Percentiles rank a stretch among this genome's conserved stretches.
Conservation (phyloP, 257 asterid genomes). For the Paraleonurus japonicus region DNA sequence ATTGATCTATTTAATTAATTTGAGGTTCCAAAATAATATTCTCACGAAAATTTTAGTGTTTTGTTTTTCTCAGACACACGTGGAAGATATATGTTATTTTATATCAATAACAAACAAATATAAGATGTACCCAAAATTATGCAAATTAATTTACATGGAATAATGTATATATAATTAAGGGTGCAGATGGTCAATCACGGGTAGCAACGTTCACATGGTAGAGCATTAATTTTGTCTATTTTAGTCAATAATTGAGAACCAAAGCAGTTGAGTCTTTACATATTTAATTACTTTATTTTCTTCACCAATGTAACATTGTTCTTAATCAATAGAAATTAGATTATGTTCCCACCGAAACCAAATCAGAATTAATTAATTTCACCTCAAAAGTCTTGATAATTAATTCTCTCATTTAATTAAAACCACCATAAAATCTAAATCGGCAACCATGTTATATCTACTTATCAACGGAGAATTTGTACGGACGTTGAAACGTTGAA, state of each 20-base stretch:
- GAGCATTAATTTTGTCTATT: neutral
- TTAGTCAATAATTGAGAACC: neutral
- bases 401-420: constrained; percentile 2
- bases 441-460: neutral
- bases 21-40: neutral
- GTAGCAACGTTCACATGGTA: constrained; percentile 5
- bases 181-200: neutral
- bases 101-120: neutral
- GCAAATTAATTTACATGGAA: neutral
- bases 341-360: neutral
- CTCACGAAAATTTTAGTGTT: neutral
- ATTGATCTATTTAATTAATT: no score
- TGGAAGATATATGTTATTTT: neutral
- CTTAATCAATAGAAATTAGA: neutral
- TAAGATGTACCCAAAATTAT: neutral
- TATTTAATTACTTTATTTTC: neutral
- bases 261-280: neutral
- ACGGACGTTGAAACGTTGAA: neutral
- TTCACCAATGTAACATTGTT: neutral
- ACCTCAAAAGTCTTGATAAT: constrained; percentile 9
- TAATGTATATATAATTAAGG: neutral
- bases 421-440: neutral
- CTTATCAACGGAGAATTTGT: neutral
- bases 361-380: neutral
- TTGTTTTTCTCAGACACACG: neutral